Conservation (phyloP, 345 rosid genomes). For the Tarenaya hassleriana region DNA sequence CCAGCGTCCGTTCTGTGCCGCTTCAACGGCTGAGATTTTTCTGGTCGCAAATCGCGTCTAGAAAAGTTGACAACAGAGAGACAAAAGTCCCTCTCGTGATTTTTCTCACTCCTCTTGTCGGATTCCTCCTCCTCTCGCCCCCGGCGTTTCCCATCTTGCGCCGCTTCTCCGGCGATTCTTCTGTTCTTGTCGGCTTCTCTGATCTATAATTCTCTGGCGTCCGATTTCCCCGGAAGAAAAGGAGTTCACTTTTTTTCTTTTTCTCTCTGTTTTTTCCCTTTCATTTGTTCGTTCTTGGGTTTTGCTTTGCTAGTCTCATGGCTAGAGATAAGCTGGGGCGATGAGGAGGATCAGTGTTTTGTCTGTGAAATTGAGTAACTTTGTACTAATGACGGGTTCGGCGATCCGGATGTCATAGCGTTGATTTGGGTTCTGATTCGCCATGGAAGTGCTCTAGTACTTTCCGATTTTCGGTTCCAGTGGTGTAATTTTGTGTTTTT, state of each 20-base stretch:
- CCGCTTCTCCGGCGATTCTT: slow-evolving; percentile 23
- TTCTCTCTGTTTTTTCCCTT: not conserved
- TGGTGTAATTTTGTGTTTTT: slow-evolving; percentile 12
- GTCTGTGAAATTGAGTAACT: slow-evolving; percentile 13
- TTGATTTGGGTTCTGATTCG: slow-evolving; percentile 11
- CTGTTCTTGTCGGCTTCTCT: slow-evolving; percentile 3
- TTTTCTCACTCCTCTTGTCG: slow-evolving; percentile 19
- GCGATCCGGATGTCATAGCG: slow-evolving; percentile 16
- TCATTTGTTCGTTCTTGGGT: slow-evolving; percentile 6
- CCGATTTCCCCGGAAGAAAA: not conserved
- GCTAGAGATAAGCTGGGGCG: slow-evolving; percentile 14
- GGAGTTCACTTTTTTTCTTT: not conserved
- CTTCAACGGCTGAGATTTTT: slow-evolving; percentile 18
- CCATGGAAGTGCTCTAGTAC: slow-evolving; percentile 39
- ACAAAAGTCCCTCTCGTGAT: slow-evolving; percentile 1
- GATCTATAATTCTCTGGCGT: not conserved
- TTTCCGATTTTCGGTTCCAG: slow-evolving; percentile 7
- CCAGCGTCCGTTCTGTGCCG: slow-evolving; percentile 19
- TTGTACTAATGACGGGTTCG: slow-evolving; percentile 13
- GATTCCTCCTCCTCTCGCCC: slow-evolving; percentile 12
- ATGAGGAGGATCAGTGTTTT: slow-evolving; percentile 10
- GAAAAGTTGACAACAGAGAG: slow-evolving; percentile 19
- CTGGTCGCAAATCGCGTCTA: slow-evolving; percentile 13
- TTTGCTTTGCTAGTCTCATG: slow-evolving; percentile 19
- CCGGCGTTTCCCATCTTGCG: slow-evolving; percentile 18